Conservation (phyloP, 1,139 yeast genomes). For the Candida sanyaensis region DNA sequence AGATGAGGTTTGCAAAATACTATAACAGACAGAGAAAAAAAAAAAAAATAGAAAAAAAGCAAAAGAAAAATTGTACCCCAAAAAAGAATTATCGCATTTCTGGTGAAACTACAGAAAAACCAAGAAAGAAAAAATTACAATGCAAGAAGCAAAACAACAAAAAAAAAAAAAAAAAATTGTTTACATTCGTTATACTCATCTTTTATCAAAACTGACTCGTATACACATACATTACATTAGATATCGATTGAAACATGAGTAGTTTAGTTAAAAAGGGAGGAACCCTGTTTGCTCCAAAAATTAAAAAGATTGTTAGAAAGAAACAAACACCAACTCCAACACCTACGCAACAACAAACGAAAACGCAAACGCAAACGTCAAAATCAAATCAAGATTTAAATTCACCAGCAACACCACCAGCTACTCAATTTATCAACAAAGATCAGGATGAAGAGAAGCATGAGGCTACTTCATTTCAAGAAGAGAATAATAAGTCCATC, state of each 20-base stretch:
- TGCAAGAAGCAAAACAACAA: conserved; percentile 2
- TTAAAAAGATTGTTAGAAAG: conserved; percentile 27
- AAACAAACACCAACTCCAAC: conserved; percentile 19
- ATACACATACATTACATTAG: not conserved
- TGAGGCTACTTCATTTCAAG: not conserved
- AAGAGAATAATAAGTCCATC: not conserved
- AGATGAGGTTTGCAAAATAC: not conserved
- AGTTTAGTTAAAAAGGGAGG: conserved; percentile 46
- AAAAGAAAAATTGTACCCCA: not conserved
- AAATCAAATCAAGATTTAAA: conserved; percentile 18
- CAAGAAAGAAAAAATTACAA: not conserved
- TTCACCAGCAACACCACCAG: conserved; percentile 18
- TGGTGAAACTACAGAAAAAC: not conserved
- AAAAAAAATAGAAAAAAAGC: not conserved
- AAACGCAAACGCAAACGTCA: conserved; percentile 12
- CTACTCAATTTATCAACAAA: conserved; percentile 11
- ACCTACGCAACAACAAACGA: conserved; percentile 12
- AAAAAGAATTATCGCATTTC: not conserved
- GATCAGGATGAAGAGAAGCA: not conserved
- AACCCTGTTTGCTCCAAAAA: conserved; percentile 43
- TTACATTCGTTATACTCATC: not conserved
- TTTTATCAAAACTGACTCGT: not conserved
- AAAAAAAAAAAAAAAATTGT: conserved; percentile 3
- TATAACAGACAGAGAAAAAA: not conserved
- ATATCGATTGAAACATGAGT: conserved; percentile 35